Conservation (phyloP, 1,139 yeast genomes). For the Debaryomyces robertsiae region DNA sequence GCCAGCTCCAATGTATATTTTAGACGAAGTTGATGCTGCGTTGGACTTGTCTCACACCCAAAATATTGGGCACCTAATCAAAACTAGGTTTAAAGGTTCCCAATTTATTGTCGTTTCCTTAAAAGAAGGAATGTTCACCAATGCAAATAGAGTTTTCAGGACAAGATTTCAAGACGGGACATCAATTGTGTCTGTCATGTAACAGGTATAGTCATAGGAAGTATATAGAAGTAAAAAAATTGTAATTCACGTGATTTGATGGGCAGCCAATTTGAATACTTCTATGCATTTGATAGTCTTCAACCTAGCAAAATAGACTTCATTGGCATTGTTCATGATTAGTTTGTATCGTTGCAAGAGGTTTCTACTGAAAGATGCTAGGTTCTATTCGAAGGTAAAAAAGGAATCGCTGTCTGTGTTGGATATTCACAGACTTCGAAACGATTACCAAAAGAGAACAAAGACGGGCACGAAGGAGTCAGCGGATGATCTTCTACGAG, state of each 20-base stretch:
- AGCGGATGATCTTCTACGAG: background rate
- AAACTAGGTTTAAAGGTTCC: slow-evolving; percentile 91
- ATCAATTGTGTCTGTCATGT: slow-evolving; percentile 76
- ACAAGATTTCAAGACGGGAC: slow-evolving; percentile 97
- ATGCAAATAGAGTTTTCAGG: slow-evolving; percentile 91
- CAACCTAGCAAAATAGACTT: no score
- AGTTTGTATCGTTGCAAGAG: background rate
- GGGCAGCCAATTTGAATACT: no score
- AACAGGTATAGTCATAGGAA: slow-evolving; percentile 7
- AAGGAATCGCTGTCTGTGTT: background rate
- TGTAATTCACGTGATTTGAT: no score
- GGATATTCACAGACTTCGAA: slow-evolving; percentile 1
- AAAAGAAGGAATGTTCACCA: slow-evolving; percentile 97
- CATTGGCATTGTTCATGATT: slow-evolving; percentile 1
- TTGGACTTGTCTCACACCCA: slow-evolving; percentile 96
- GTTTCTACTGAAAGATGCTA: background rate
- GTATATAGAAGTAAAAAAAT: no score
- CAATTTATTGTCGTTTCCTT: slow-evolving; percentile 96
- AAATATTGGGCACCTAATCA: slow-evolving; percentile 93
- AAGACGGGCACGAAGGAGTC: background rate
- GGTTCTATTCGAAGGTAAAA: background rate
- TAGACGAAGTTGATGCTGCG: slow-evolving; percentile 98
- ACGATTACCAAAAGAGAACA: background rate
- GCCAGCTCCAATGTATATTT: slow-evolving; percentile 97
- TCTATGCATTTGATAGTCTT: background rate